Evolutionary conservation across 1,284 basidiomycete genomes (phyloP).

Genomic region (Hypsizygus ulmarius): DNA sequence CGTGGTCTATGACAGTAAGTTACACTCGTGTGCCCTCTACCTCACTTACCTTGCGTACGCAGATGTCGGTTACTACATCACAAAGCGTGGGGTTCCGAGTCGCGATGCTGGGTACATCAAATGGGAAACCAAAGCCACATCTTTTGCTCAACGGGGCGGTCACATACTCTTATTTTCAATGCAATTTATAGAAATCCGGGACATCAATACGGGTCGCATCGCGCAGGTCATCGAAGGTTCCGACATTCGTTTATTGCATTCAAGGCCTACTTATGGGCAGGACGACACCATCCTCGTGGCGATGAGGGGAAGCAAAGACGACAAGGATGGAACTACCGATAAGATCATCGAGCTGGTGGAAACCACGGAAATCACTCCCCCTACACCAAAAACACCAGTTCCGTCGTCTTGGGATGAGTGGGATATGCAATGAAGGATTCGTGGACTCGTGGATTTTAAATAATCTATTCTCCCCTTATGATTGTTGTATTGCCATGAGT

Average conservation of each 20-base stretch:
- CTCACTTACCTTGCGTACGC: not conserved
- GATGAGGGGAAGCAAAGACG: constrained; percentile 54
- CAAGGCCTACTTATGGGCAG: constrained; percentile 33
- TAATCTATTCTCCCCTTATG: too few species aligned
- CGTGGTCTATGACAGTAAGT: constrained; percentile 70
- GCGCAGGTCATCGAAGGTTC: constrained; percentile 71
- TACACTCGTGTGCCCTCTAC: not conserved
- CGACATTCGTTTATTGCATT: constrained; percentile 63
- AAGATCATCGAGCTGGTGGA: constrained; percentile 67
- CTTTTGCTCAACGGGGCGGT: constrained; percentile 56
- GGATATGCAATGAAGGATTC: constrained; percentile 48
- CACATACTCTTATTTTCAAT: constrained; percentile 70
- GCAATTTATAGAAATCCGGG: constrained; percentile 71
- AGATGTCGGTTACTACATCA: constrained; percentile 61
- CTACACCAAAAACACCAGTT: constrained; percentile 30
- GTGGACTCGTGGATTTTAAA: too few species aligned
- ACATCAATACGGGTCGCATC: constrained; percentile 57
- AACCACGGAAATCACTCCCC: constrained; percentile 52
- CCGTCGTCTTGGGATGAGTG: constrained; percentile 65
- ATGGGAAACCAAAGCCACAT: constrained; percentile 67
- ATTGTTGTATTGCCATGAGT: not conserved
- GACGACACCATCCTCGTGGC: constrained; percentile 56
- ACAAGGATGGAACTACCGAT: constrained; percentile 54
- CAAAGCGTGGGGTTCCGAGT: constrained; percentile 60
- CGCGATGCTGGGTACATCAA: constrained; percentile 63